These are phyloP conservation scores for Penicillium roqueforti DNA, from an alignment of 495 filamentous ascomycete genomes.

Conservation along the genomic window DNA sequence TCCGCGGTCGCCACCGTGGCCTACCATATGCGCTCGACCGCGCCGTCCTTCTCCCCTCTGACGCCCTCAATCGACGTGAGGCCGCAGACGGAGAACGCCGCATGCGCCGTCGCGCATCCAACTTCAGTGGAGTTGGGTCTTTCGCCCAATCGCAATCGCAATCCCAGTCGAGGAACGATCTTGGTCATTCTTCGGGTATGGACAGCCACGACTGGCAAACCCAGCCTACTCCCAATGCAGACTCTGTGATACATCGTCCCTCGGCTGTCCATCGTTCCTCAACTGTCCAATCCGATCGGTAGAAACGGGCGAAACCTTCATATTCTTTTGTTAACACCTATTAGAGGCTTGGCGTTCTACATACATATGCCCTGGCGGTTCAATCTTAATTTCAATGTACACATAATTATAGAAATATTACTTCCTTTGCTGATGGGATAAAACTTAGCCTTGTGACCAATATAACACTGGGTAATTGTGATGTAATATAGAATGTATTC, in stretches of 20 bases:
- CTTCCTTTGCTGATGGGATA: too few species aligned
- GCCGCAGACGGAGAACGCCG: slow-evolving; percentile 53
- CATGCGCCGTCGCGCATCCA: slow-evolving; percentile 53
- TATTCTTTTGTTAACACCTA: slow-evolving; percentile 1
- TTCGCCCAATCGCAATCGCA: slow-evolving; percentile 26
- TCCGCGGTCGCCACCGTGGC: slow-evolving; percentile 88
- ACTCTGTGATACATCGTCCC: slow-evolving; percentile 26
- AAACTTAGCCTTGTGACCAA: neutral
- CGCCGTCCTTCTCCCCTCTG: slow-evolving; percentile 78
- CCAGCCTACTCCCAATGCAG: slow-evolving; percentile 13
- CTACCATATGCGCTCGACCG: slow-evolving; percentile 89
- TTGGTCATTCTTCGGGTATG: slow-evolving; percentile 24
- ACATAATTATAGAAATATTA: neutral
- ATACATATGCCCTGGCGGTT: neutral
- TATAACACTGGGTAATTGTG: too few species aligned
- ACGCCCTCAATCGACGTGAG: slow-evolving; percentile 68
- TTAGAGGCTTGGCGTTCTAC: neutral
- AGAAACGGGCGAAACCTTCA: neutral
- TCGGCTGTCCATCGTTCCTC: slow-evolving; percentile 32
- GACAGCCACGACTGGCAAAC: slow-evolving; percentile 26
- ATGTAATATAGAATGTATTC: too few species aligned
- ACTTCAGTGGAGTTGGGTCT: slow-evolving; percentile 40
- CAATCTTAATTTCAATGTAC: neutral
- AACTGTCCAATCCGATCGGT: slow-evolving; percentile 27
- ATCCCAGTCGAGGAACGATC: slow-evolving; percentile 26